These are phyloP conservation scores for Abortiporus biennis DNA, from an alignment of 1,284 basidiomycete species.

Conservation along the genomic window DNA sequence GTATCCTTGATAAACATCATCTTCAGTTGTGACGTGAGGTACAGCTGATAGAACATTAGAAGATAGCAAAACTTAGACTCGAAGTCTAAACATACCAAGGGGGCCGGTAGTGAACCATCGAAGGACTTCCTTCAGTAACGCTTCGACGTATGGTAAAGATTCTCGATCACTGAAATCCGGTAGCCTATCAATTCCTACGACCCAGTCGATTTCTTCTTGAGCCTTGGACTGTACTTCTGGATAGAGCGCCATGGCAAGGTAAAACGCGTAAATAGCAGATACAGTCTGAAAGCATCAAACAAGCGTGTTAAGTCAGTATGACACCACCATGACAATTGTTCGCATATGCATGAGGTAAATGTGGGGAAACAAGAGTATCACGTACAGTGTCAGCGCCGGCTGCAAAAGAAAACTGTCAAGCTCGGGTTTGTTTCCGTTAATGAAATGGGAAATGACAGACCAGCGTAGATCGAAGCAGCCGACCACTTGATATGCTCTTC, in stretches of 20 bases:
- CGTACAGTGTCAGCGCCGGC: slow-evolving; percentile 17
- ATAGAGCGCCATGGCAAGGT: slow-evolving; percentile 24
- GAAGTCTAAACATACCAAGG: slow-evolving; percentile 22
- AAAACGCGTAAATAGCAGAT: slow-evolving; percentile 19
- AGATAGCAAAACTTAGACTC: slow-evolving; percentile 16
- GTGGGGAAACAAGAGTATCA: not conserved
- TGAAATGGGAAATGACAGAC: slow-evolving; percentile 3
- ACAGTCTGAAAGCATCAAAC: slow-evolving; percentile 14
- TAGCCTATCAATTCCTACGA: slow-evolving; percentile 27
- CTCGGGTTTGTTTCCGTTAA: not conserved
- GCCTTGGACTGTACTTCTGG: slow-evolving; percentile 28
- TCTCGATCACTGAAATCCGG: slow-evolving; percentile 28
- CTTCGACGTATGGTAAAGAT: slow-evolving; percentile 28
- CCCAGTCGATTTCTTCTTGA: slow-evolving; percentile 29
- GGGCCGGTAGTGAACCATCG: slow-evolving; percentile 25
- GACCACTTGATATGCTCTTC: slow-evolving; percentile 18
- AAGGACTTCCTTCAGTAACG: slow-evolving; percentile 31
- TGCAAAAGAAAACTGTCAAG: not conserved
- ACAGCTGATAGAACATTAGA: slow-evolving; percentile 10
- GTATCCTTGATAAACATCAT: slow-evolving; percentile 14
- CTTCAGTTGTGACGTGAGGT: slow-evolving; percentile 8
- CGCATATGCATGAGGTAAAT: not conserved
- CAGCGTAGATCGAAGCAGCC: slow-evolving; percentile 18
- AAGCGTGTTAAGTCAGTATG: no score
- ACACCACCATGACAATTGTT: no score